Conservation (phyloP, 2,329 filamentous ascomycete genomes). For the Aspergillus pseudoglaucus region DNA sequence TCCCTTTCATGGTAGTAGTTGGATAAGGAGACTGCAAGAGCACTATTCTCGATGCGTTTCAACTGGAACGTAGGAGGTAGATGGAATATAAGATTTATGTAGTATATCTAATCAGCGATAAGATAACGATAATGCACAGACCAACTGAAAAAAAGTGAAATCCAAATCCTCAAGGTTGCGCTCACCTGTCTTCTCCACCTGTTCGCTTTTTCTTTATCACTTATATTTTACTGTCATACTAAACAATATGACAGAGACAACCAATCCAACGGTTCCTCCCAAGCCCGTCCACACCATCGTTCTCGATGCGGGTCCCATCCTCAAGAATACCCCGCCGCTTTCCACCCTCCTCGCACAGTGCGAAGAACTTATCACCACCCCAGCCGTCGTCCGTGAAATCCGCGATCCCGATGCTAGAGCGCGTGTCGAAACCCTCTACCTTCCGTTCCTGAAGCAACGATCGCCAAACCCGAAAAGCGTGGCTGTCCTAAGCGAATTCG, state of each 20-base stretch:
- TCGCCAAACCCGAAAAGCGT: slow-evolving; percentile 70
- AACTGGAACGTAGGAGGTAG: not conserved
- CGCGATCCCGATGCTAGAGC: slow-evolving; percentile 72
- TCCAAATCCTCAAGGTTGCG: slow-evolving; percentile 2
- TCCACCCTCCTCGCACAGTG: slow-evolving; percentile 74
- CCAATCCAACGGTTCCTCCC: slow-evolving; percentile 14
- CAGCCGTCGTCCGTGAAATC: slow-evolving; percentile 81
- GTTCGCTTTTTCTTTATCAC: not conserved
- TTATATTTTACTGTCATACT: not conserved
- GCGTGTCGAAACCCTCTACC: slow-evolving; percentile 74
- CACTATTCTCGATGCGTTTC: not conserved
- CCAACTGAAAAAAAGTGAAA: slow-evolving; percentile 27
- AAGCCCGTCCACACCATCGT: slow-evolving; percentile 79
- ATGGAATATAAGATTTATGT: not conserved
- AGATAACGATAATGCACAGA: slow-evolving; percentile 34
- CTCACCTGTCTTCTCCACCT: not conserved
- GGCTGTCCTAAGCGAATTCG: slow-evolving; percentile 75
- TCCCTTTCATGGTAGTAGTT: too few species aligned
- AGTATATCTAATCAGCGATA: too few species aligned
- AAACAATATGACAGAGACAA: slow-evolving; percentile 18
- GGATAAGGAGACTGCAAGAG: too few species aligned
- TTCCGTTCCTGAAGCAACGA: slow-evolving; percentile 76
- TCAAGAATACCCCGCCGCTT: slow-evolving; percentile 83
- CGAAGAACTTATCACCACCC: slow-evolving; percentile 73
- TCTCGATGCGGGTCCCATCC: slow-evolving; percentile 84